Percentiles rank a stretch among this genome's conserved stretches.
phyloP scores from a whole-genome alignment of 805 yeast genomes.

The Candida tallmaniae region DNA sequence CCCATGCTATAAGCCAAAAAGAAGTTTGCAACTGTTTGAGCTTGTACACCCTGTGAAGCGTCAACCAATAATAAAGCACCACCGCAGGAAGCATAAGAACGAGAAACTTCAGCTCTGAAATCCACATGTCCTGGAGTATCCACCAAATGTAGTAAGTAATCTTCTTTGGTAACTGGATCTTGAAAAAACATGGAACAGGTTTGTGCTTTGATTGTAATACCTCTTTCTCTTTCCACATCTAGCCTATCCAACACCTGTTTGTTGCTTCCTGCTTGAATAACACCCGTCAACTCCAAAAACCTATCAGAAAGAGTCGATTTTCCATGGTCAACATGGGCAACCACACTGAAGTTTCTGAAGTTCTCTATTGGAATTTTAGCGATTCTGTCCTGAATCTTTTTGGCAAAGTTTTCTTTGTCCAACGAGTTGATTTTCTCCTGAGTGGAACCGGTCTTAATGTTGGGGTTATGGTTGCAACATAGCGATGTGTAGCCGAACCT shows the following conservation, averaged over 20 bases:
- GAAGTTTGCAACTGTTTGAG: conserved; percentile 97
- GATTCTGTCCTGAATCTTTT: conserved; percentile 51
- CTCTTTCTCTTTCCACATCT: conserved; percentile 94
- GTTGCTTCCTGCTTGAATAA: conserved; percentile 68
- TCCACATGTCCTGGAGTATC: conserved; percentile 99
- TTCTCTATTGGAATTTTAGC: conserved; percentile 76
- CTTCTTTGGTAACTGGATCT: conserved; percentile 52
- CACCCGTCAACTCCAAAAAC: conserved; percentile 82
- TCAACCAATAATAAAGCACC: conserved; percentile 90
- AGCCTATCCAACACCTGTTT: conserved; percentile 85
- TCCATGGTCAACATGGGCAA: conserved; percentile 92
- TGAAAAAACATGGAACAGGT: conserved; percentile 90
- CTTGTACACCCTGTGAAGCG: conserved; percentile 95
- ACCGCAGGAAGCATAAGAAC: conserved; percentile 94
- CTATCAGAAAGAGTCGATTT: conserved; percentile 89
- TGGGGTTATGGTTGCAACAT: too few relatives aligned
- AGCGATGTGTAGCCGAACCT: too few relatives aligned
- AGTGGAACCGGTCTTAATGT: background rate
- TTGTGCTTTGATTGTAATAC: conserved; percentile 95
- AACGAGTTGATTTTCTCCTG: conserved; percentile 5
- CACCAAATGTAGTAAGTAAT: conserved; percentile 82
- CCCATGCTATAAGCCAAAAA: conserved; percentile 85
- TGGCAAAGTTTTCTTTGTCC: conserved; percentile 30
- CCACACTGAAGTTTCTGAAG: conserved; percentile 88
- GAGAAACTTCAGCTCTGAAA: conserved; percentile 85